Evolutionary conservation across 2,329 filamentous ascomycete genomes (phyloP).

Genomic region (Penicillium brasilianum): DNA sequence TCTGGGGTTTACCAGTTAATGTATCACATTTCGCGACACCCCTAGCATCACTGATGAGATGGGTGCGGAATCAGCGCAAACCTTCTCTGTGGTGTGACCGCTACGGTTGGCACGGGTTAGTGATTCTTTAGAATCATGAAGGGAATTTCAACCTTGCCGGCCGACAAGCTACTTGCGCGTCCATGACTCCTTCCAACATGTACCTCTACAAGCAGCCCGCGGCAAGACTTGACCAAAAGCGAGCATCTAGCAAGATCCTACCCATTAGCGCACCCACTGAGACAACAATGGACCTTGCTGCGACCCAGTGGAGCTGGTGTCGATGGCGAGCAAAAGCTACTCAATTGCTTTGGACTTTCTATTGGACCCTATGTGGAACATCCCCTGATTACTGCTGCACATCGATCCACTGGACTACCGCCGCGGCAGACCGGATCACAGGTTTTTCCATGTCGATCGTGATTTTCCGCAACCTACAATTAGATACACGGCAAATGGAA

Average conservation of each 20-base stretch:
- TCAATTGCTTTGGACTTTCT: constrained; percentile 4
- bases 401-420: constrained; percentile 9
- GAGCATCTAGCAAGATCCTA: not conserved
- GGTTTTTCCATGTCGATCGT: constrained; percentile 17
- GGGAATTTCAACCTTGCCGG: not conserved
- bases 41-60: constrained; percentile 17
- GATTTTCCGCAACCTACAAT: constrained; percentile 2
- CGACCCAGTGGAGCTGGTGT: constrained; percentile 6
- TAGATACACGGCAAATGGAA: constrained; percentile 11
- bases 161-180: not conserved
- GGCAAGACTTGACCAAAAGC: not conserved
- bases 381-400: constrained; percentile 19
- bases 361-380: constrained; percentile 24
- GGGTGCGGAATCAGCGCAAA: not conserved
- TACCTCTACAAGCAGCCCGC: not conserved
- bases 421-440: constrained; percentile 9
- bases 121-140: not conserved
- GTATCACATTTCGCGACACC: constrained; percentile 10
- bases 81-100: no score
- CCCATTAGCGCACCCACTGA: not conserved
- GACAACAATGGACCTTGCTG: constrained; percentile 14
- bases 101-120: not conserved
- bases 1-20: constrained; percentile 11
- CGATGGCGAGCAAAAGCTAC: constrained; percentile 6
- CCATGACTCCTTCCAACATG: not conserved